Base-by-base conservation (phyloP, 2,329 filamentous ascomycete species). In the Fusarium papillatum region DNA sequence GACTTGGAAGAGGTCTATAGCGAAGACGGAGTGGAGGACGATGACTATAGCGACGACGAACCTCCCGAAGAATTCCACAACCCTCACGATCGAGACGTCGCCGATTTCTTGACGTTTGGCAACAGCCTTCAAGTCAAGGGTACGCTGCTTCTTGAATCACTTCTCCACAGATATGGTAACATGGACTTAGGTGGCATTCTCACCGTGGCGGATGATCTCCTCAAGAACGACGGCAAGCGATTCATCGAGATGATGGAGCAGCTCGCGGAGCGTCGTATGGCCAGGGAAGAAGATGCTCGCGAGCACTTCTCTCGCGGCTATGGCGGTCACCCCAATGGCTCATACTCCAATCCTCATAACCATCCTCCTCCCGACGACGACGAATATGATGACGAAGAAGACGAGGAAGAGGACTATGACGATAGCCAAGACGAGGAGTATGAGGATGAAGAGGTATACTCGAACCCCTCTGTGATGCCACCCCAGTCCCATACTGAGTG, bases 231-330 rank as follows among this genome's bases (percentile, higher is more conserved):
- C 85, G 97, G 97, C 81, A 98, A 98, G 85, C 98, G 98, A 82
- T 99, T 99, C 87, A 99, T 99, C 85, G 97, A 99, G 84, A 99
- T 99, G 97, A 99, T 99, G 97, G 97, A 99, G 85, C 96, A 98
- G 86, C 90, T 99, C 80, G 97, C 97, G 43, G 97, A 99, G 86
- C 95, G 96, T 80, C 92, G 97, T 80, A 98, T 99, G 96, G 95
- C 96, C 82, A 93, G 97, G 79, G 96, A 98, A 87, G 96, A 97
- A 86, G 95, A 98, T 82, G 95, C 95, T 46, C 79, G 84, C 74
- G 88, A 91, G 77, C 88, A 90, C 78, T 88, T 92, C 81, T 88
- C 93, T 68, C 89, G 90, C 74, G 88, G 89, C 81, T 90, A 89
- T 72, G 85, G 50, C 50, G 50, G 85, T 76, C 89, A 91, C 81